A percentile compares a stretch with the other conserved stretches of the same genome.
Conservation (phyloP, 2,329 filamentous ascomycete genomes). For the Rhytidhysteron rufulum region DNA sequence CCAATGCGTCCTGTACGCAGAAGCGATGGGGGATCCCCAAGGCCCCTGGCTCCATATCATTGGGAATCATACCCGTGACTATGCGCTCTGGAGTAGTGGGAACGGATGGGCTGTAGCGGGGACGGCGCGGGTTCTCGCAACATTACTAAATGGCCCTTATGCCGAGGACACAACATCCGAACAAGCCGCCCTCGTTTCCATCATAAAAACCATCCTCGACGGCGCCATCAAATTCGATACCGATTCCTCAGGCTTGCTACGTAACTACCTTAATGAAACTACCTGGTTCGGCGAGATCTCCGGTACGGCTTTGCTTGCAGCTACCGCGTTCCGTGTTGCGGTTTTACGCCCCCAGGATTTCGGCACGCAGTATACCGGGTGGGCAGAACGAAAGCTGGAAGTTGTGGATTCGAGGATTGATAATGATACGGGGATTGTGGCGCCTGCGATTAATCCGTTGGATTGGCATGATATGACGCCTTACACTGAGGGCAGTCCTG, state of each 20-base stretch:
- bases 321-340: slow-evolving; percentile 46
- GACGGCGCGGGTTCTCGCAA: slow-evolving; percentile 45
- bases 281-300: slow-evolving; percentile 47
- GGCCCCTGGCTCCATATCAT: slow-evolving; percentile 47
- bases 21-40: slow-evolving; percentile 30
- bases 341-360: slow-evolving; percentile 38
- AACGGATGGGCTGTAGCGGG: slow-evolving; percentile 49
- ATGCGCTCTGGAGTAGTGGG: slow-evolving; percentile 45
- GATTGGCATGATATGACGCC: slow-evolving; percentile 30
- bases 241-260: slow-evolving; percentile 37
- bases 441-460: slow-evolving; percentile 42
- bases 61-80: slow-evolving; percentile 29
- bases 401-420: slow-evolving; percentile 35
- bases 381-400: slow-evolving; percentile 41
- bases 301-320: slow-evolving; percentile 45
- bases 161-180: slow-evolving; percentile 9
- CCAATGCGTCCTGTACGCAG: slow-evolving; percentile 42
- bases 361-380: slow-evolving; percentile 32
- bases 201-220: slow-evolving; percentile 37
- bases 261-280: slow-evolving; percentile 46
- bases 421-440: slow-evolving; percentile 32
- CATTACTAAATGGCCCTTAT: slow-evolving; percentile 31
- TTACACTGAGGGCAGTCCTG: slow-evolving; percentile 30
- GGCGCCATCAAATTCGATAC: slow-evolving; percentile 31
- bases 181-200: slow-evolving; percentile 23